phyloP scores from a whole-genome alignment of 1,284 basidiomycete genomes.

The Gastroboletus turbinatus region DNA sequence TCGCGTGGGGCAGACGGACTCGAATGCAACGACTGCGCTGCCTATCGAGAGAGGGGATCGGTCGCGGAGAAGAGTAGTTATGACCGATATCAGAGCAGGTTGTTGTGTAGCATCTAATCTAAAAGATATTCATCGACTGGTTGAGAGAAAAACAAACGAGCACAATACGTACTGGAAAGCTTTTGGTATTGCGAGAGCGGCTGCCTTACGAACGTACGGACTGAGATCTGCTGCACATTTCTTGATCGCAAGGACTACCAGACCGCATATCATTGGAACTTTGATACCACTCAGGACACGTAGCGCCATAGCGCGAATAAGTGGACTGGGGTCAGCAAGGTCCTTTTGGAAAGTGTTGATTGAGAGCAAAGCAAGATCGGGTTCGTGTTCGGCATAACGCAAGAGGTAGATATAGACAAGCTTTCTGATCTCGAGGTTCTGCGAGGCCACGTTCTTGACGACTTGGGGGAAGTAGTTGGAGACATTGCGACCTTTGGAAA shows the following conservation, averaged over 20 bases:
- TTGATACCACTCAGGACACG: constrained; percentile 92
- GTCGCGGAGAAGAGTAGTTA: constrained; percentile 77
- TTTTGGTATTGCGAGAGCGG: constrained; percentile 87
- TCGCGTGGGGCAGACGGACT: constrained; percentile 78
- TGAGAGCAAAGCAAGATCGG: constrained; percentile 92
- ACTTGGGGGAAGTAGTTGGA: constrained; percentile 93
- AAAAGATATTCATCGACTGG: constrained; percentile 11
- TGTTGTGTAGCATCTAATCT: constrained; percentile 78
- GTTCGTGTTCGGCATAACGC: constrained; percentile 89
- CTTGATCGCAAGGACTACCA: constrained; percentile 87
- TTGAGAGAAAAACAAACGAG: not conserved
- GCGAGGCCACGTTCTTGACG: constrained; percentile 90
- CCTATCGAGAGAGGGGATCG: constrained; percentile 88
- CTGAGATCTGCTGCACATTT: constrained; percentile 90
- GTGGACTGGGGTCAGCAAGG: constrained; percentile 86
- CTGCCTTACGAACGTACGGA: constrained; percentile 91
- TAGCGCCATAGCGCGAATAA: constrained; percentile 92
- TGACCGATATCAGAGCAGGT: constrained; percentile 70
- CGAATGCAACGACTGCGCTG: constrained; percentile 83
- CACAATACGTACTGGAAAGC: constrained; percentile 66
- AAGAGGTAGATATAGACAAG: constrained; percentile 97
- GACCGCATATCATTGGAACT: constrained; percentile 82
- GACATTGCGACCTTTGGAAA: constrained; percentile 90
- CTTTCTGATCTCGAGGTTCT: constrained; percentile 92
- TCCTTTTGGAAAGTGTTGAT: constrained; percentile 99